A percentile compares a stretch with the other conserved stretches of the same genome.
Conservation (phyloP, 495 filamentous ascomycete species). For the Durotheca rogersii region DNA sequence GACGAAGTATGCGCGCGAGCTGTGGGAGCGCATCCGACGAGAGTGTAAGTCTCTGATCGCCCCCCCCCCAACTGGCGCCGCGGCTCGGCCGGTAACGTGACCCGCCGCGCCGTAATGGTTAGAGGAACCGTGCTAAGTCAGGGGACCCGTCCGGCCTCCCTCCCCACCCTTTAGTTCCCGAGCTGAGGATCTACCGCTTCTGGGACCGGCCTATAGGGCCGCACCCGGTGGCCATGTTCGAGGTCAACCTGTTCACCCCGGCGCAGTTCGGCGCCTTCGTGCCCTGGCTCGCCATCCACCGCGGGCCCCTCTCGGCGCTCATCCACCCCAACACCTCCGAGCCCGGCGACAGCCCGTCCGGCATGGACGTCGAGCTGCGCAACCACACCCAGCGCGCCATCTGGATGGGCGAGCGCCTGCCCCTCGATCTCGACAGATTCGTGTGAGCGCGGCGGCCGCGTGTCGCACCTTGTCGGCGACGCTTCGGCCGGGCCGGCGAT, state of each 20-base stretch:
- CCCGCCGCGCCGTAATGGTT: too few species aligned
- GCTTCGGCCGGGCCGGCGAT: too few species aligned
- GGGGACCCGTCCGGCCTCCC: too few species aligned
- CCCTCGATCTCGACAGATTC: conserved; percentile 67
- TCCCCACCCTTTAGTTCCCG: conserved; percentile 61
- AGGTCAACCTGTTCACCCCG: conserved; percentile 84
- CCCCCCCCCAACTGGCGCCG: too few species aligned
- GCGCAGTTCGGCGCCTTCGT: conserved; percentile 87
- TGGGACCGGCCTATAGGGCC: conserved; percentile 79
- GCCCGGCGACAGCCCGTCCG: conserved; percentile 21
- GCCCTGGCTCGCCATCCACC: conserved; percentile 78
- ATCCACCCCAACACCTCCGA: conserved; percentile 77
- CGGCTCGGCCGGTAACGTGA: too few species aligned
- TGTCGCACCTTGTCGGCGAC: background rate
- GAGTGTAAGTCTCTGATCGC: conserved; percentile 61
- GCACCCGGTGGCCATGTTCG: conserved; percentile 85
- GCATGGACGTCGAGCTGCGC: conserved; percentile 50
- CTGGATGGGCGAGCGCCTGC: conserved; percentile 77
- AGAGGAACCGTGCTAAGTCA: too few species aligned
- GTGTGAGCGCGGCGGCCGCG: background rate
- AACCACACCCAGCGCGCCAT: conserved; percentile 77
- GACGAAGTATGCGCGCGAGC: conserved; percentile 62
- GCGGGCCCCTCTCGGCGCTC: conserved; percentile 76
- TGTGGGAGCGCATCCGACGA: conserved; percentile 75
- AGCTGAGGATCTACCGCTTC: conserved; percentile 77